Evolutionary conservation across 2,329 filamentous ascomycete genomes (phyloP), one percentile per base, ranked within the genome.

Genomic region (Hypocreales sp.): DNA sequence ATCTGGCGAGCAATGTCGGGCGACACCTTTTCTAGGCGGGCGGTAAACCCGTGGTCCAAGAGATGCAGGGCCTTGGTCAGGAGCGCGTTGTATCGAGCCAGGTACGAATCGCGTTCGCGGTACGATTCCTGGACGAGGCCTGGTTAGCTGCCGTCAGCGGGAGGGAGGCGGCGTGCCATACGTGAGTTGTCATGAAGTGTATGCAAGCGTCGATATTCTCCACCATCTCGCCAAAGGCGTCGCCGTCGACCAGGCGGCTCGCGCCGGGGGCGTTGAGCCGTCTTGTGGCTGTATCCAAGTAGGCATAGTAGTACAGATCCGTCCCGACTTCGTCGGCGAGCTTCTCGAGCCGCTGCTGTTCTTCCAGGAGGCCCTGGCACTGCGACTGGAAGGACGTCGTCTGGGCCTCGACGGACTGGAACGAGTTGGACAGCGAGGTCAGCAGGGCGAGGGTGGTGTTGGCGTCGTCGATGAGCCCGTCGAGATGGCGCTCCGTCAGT

Each of bases 241-340:
- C 74, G 31, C 78, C 77, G 24, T 86, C 79, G 11, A 94, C 86
- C 30, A 93, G 64, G 31, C 78, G 83, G 26, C 81, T 76, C 13
- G 87, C 86, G 1, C 86, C 84, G 0, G 90, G 86, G 1, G 86
- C 86, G 58, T 95, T 95, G 31, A 98, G 69, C 10, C 84, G 71
- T 30, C 86, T 70, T 0, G 84, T 93, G 33, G 87, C 84, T 25
- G 78, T 84, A 37, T 98, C 90, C 5, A 98, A 66, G 46, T 93
- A 94, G 13, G 79, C 72, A 50, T 98, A 98, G 53, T 92, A 94
- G 45, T 86, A 76, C n/a, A 94, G 60, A 40, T 94, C 92, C 15
- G 81, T 79, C 15, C 81, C 78, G 31, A 98, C 78, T 32, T 84
- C 77, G 38, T 92, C 72, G 3, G 84, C 83, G 22, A 98, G 65